Evolutionary conservation across 129 eudicot genomes (phyloP).

Genomic region (Tanacetum coccineum): DNA sequence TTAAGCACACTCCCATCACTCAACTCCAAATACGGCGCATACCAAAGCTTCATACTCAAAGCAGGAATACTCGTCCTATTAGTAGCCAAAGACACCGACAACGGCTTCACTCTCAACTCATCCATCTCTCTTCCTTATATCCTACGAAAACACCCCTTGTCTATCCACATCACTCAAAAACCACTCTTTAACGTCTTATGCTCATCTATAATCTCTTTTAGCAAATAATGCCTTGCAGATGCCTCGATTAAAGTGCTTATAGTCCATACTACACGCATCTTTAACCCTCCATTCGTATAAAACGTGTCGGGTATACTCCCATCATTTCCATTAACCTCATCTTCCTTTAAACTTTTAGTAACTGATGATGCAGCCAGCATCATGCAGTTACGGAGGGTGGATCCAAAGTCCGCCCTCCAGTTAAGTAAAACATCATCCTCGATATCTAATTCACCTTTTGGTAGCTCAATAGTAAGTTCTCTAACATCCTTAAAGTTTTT

Average conservation of each 20-base stretch:
- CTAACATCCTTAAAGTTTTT: conserved; percentile 56
- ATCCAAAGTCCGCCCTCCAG: conserved; percentile 87
- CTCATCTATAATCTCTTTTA: conserved; percentile 72
- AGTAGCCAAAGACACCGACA: conserved; percentile 80
- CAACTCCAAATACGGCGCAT: conserved; percentile 77
- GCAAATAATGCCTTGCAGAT: conserved; percentile 72
- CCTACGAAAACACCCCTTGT: conserved; percentile 89
- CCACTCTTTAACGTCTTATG: conserved; percentile 67
- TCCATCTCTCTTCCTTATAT: conserved; percentile 87
- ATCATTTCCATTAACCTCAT: conserved; percentile 23
- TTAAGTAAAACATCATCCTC: conserved; percentile 70
- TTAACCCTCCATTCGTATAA: conserved; percentile 87
- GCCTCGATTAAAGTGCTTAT: conserved; percentile 85
- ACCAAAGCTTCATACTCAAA: conserved; percentile 92
- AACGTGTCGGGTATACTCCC: conserved; percentile 91
- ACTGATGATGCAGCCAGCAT: conserved; percentile 87
- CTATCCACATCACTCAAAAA: conserved; percentile 70
- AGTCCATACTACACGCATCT: conserved; percentile 86
- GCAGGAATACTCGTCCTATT: conserved; percentile 89
- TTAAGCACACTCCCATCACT: conserved; percentile 78
- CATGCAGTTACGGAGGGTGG: conserved; percentile 81
- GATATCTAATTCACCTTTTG: conserved; percentile 74
- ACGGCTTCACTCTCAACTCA: conserved; percentile 93
- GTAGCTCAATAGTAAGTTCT: conserved; percentile 56
- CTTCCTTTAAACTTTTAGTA: background rate